phyloP scores from a whole-genome alignment of 495 filamentous ascomycete genomes.

The Penicillium cosmopolitanum region DNA sequence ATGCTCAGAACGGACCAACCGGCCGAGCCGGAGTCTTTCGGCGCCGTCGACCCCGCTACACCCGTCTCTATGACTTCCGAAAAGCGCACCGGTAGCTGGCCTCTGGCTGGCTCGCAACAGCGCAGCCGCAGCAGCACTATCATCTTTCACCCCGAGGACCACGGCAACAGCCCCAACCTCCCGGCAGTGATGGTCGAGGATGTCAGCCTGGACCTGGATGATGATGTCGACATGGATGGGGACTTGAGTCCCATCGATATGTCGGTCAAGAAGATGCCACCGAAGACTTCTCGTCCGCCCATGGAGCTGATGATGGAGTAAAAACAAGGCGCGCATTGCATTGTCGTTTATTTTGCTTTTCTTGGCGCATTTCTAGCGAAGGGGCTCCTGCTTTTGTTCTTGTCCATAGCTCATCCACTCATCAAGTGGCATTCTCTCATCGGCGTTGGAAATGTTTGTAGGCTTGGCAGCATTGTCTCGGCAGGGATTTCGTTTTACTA shows the following conservation, averaged over 20 bases:
- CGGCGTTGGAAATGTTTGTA: not conserved
- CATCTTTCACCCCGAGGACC: conserved; percentile 75
- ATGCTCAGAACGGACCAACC: conserved; percentile 56
- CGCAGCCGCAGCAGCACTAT: conserved; percentile 67
- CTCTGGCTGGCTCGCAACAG: conserved; percentile 35
- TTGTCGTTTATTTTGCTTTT: conserved; percentile 21
- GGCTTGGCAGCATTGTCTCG: not conserved
- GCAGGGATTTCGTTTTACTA: not conserved
- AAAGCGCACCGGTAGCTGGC: conserved; percentile 46
- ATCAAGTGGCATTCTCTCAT: not conserved
- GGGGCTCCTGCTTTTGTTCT: not conserved
- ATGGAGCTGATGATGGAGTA: conserved; percentile 91
- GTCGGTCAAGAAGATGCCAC: conserved; percentile 58
- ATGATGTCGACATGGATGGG: conserved; percentile 41
- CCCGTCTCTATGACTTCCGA: conserved; percentile 44
- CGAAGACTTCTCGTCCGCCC: conserved; percentile 82
- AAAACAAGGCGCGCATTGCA: conserved; percentile 10
- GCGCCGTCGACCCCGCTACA: conserved; percentile 34
- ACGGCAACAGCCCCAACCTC: conserved; percentile 74
- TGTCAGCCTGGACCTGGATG: conserved; percentile 63
- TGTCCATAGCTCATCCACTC: conserved; percentile 1
- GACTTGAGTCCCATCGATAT: conserved; percentile 49
- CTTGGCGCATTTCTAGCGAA: conserved; percentile 13
- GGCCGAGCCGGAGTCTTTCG: conserved; percentile 18
- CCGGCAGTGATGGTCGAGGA: conserved; percentile 93